Conservation (phyloP, 192 early-diverging fungal species). For the Helicostylum pulchrum region DNA sequence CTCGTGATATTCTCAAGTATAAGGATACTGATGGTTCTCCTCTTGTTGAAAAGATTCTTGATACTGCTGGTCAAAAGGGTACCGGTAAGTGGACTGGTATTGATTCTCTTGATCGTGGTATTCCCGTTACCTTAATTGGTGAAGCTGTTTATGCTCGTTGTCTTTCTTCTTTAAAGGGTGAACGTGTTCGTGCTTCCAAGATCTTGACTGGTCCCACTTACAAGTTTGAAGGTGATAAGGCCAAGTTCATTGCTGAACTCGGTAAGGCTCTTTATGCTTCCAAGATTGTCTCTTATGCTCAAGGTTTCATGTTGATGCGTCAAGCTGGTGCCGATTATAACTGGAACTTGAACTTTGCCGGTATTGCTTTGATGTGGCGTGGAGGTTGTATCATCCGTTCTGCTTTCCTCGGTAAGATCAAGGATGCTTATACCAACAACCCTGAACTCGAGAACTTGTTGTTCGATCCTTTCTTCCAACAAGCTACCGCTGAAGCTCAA, state of each 20-base stretch:
- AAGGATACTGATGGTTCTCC: slow-evolving; percentile 86
- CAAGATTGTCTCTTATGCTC: slow-evolving; percentile 98
- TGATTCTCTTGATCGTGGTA: slow-evolving; percentile 90
- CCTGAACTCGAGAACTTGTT: slow-evolving; percentile 85
- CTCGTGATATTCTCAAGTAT: slow-evolving; percentile 88
- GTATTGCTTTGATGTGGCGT: slow-evolving; percentile 99
- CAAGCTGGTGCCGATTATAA: slow-evolving; percentile 87
- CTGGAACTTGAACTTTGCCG: slow-evolving; percentile 97
- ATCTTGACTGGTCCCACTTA: slow-evolving; percentile 73
- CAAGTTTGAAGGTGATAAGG: slow-evolving; percentile 82
- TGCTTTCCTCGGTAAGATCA: slow-evolving; percentile 96
- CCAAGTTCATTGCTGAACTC: slow-evolving; percentile 84
- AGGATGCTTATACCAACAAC: slow-evolving; percentile 87
- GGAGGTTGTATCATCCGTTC: slow-evolving; percentile 98
- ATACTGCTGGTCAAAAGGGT: slow-evolving; percentile 96
- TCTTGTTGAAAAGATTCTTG: slow-evolving; percentile 91
- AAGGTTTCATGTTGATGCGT: slow-evolving; percentile 98
- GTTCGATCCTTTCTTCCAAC: slow-evolving; percentile 95
- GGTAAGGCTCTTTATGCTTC: slow-evolving; percentile 93
- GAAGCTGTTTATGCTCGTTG: slow-evolving; percentile 98
- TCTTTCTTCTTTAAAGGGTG: slow-evolving; percentile 93
- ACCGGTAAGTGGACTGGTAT: slow-evolving; percentile 99
- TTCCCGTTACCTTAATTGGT: slow-evolving; percentile 95
- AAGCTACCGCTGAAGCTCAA: slow-evolving; percentile 80
- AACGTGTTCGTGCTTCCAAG: slow-evolving; percentile 88